Evolutionary conservation across 2,329 filamentous ascomycete species (phyloP).

Genomic region (Penicillium expansum): DNA sequence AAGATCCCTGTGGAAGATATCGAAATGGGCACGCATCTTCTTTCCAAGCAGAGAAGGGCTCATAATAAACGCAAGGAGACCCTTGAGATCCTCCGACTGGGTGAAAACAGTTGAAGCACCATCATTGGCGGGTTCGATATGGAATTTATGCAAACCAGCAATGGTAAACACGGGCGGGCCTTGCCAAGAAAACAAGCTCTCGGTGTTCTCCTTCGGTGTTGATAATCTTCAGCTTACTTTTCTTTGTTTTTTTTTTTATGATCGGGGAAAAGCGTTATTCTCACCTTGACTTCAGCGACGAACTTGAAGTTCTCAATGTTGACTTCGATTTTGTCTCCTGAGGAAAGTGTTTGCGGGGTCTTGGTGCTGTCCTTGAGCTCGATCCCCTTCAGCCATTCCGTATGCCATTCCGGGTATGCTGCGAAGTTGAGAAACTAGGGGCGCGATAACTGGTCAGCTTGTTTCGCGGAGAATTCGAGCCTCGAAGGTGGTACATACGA

Average conservation of each 20-base stretch:
- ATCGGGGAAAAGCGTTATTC: neutral
- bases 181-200: conserved; percentile 28
- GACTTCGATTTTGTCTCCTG: conserved; percentile 16
- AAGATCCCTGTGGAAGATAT: conserved; percentile 23
- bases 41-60: conserved; percentile 23
- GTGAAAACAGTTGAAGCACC: conserved; percentile 27
- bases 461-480: neutral
- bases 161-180: conserved; percentile 29
- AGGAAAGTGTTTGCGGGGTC: conserved; percentile 3
- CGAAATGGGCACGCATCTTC: conserved; percentile 22
- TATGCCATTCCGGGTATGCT: conserved; percentile 27
- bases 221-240: neutral
- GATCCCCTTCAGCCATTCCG: conserved; percentile 23
- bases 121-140: conserved; percentile 21
- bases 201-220: conserved; percentile 21
- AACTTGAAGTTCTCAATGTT: conserved; percentile 22
- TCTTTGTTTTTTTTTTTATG: neutral
- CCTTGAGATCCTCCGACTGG: conserved; percentile 23
- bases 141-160: conserved; percentile 26
- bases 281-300: conserved; percentile 18
- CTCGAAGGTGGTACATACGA: conserved; percentile 16
- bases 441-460: neutral
- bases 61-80: conserved; percentile 23
- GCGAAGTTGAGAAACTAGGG: conserved; percentile 27
- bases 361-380: conserved; percentile 19